Percentiles rank a stretch among this genome's conserved stretches.
These are phyloP conservation scores for Chaetothyriales sp. DNA, from an alignment of 2,329 filamentous ascomycete genomes.

Conservation along the genomic window DNA sequence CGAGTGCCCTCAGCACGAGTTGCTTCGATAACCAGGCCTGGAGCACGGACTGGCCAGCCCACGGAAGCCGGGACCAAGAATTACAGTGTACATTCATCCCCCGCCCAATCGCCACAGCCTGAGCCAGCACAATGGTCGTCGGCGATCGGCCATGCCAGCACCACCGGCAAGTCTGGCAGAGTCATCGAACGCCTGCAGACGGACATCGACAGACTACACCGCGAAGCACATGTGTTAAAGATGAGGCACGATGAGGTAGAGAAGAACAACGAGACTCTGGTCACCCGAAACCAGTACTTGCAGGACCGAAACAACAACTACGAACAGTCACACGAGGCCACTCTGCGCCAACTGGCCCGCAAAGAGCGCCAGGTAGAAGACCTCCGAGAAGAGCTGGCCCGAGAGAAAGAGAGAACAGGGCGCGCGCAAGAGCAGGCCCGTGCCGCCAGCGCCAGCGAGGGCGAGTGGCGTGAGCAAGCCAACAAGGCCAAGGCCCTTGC, in stretches of 20 bases:
- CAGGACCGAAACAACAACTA: constrained; percentile 33
- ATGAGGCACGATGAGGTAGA: constrained; percentile 35
- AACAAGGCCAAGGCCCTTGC: constrained; percentile 19
- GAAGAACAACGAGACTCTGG: constrained; percentile 32
- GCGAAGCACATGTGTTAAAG: constrained; percentile 33
- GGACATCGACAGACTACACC: constrained; percentile 36
- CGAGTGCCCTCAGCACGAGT: constrained; percentile 12
- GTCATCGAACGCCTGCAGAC: constrained; percentile 39
- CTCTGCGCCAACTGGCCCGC: constrained; percentile 31
- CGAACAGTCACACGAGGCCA: constrained; percentile 34
- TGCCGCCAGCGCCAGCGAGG: constrained; percentile 14
- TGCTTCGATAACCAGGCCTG: constrained; percentile 1
- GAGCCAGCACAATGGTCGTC: constrained; percentile 33
- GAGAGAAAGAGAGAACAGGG: constrained; percentile 28
- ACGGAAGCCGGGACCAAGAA: background rate
- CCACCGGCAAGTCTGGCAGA: constrained; percentile 36
- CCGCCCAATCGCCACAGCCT: constrained; percentile 16
- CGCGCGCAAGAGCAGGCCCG: constrained; percentile 28
- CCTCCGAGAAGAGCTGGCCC: constrained; percentile 26
- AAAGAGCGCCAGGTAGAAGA: constrained; percentile 38
- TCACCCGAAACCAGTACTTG: constrained; percentile 32
- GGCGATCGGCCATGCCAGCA: constrained; percentile 34
- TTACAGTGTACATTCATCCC: constrained; percentile 3
- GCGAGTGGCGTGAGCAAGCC: constrained; percentile 18
- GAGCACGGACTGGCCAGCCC: background rate